phyloP scores from a whole-genome alignment of 192 early-diverging fungal species.

The Backusella mclennaniae region DNA sequence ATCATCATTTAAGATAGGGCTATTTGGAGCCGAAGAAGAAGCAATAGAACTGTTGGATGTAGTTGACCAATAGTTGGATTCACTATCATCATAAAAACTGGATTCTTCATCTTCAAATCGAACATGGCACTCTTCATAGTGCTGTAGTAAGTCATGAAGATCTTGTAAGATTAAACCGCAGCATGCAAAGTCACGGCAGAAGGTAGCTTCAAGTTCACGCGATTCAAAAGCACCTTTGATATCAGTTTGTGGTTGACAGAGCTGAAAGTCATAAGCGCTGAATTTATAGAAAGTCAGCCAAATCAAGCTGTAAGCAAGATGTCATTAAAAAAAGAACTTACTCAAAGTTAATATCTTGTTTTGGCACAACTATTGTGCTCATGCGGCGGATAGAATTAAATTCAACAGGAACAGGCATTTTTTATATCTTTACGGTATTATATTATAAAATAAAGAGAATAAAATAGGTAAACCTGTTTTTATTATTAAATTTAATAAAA shows the following conservation, averaged over 20 bases:
- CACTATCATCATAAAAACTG: constrained; percentile 43
- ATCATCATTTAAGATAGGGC: constrained; percentile 16
- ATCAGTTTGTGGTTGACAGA: constrained; percentile 24
- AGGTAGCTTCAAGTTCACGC: constrained; percentile 81
- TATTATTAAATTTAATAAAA: constrained; percentile 13
- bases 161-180: constrained; percentile 87
- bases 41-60: neutral
- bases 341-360: constrained; percentile 40
- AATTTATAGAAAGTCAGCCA: neutral
- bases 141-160: constrained; percentile 93
- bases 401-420: constrained; percentile 38
- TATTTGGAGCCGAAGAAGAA: constrained; percentile 11
- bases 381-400: constrained; percentile 24
- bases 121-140: constrained; percentile 95
- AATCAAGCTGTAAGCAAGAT: neutral
- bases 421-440: constrained; percentile 4
- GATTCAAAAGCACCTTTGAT: constrained; percentile 45
- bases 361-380: constrained; percentile 32
- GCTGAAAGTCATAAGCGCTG: constrained; percentile 31
- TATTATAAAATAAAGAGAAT: neutral
- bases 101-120: constrained; percentile 84
- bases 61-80: constrained; percentile 13
- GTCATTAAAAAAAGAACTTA: constrained; percentile 21
- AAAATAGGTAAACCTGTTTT: neutral
- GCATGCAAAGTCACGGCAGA: constrained; percentile 95